A percentile compares a stretch with the other conserved stretches of the same genome.
phyloP scores from a whole-genome alignment of 1,284 basidiomycete genomes.

The Ganoderma lucidum region DNA sequence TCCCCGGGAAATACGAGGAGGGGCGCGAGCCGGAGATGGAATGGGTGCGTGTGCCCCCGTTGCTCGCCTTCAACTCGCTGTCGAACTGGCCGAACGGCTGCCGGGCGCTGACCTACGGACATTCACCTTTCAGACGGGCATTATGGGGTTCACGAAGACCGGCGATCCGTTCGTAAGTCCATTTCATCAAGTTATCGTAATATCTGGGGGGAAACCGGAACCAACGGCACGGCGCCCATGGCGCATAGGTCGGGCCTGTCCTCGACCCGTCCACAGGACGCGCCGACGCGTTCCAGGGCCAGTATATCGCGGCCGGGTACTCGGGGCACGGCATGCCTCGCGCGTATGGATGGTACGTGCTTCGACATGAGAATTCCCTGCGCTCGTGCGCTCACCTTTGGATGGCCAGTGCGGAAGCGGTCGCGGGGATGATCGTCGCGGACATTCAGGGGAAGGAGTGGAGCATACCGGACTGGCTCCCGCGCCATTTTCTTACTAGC shows the following conservation, averaged over 20 bases:
- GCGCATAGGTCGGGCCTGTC: conserved; percentile 70
- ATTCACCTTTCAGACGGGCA: conserved; percentile 68
- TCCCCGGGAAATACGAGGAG: conserved; percentile 59
- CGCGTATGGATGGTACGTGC: conserved; percentile 70
- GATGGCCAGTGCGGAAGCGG: conserved; percentile 63
- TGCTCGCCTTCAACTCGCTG: neutral
- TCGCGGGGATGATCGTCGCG: conserved; percentile 70
- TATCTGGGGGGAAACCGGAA: neutral
- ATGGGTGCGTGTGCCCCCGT: conserved; percentile 59
- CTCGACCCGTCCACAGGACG: conserved; percentile 41
- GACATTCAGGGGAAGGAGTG: conserved; percentile 58
- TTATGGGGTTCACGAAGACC: conserved; percentile 79
- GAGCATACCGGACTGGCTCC: conserved; percentile 68
- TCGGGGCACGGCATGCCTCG: conserved; percentile 86
- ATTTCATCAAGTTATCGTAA: no score
- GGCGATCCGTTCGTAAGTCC: conserved; percentile 73
- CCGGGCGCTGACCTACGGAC: conserved; percentile 21
- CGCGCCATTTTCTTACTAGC: conserved; percentile 64
- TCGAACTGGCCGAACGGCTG: neutral
- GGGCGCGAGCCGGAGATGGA: conserved; percentile 69
- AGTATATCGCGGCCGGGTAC: conserved; percentile 81
- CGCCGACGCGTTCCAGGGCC: conserved; percentile 51
- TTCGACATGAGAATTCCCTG: no score
- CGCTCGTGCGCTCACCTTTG: neutral
- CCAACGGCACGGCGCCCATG: neutral